Base-by-base conservation (phyloP, 305 asterid genomes). In the Ilex paraguariensis region DNA sequence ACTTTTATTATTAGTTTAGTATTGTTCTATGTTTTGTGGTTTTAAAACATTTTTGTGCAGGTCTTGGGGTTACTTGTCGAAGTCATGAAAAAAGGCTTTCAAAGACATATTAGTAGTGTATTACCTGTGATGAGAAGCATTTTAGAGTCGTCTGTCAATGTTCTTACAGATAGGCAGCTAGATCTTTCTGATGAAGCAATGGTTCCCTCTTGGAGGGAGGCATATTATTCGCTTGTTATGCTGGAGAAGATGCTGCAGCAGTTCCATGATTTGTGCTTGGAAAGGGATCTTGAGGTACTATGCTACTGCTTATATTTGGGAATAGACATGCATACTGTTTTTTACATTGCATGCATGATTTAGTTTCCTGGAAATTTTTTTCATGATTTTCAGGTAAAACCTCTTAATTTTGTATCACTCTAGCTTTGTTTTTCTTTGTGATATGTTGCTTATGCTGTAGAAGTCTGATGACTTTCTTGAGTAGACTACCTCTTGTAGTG, bases 21-120 rank as follows among this genome's bases (percentile, higher is more conserved):
- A 36, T 36, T 36, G 42, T 36, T 36, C 6, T 36, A 4, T 36
- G 42, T 4, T 36, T 4, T 36, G 42, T 45, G 68, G 21, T 52
- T 68, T 82, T 44, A 17, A 70, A 48, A 5, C 53, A 50, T 67
- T 61, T 30, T 36, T 74, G 56, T 52, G 11, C 85, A 93, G 99
- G 96, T 84, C 63, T 75, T 93, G 74, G 97, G 97, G 66, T 81
- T 93, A 70, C 83, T 93, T 46, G 86, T 84, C 48, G 99, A 93
- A 79, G 92, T 74, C 56, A 81, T 75, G 68, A 85, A 80, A 56
- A 73, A 73, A 70, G 70, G 74, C 54, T 93, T 90, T 66, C 72
- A 79, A 32, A 67, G 66, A 55, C 78, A 86, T 77, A 77, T 87
- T 59, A 56, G 40, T 70, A 54, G 54, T 53, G 78, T 84, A 65